Conservation (phyloP, 148 eudicot genomes). For the Arctostaphylos glauca region DNA sequence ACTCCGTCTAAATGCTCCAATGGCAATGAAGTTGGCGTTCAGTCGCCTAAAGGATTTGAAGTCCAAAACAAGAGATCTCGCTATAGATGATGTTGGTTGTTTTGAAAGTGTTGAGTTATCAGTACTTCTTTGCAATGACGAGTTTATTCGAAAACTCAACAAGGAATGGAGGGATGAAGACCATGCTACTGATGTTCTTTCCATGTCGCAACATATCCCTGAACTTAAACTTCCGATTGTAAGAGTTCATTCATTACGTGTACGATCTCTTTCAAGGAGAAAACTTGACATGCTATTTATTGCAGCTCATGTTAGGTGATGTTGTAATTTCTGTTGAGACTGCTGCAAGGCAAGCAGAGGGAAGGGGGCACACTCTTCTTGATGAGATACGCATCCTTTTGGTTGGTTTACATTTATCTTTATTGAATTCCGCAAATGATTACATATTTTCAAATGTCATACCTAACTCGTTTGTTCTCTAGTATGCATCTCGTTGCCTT, state of each 20-base stretch:
- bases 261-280: slow-evolving; percentile 10
- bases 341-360: slow-evolving; percentile 91
- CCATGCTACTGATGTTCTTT: slow-evolving; percentile 92
- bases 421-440: neutral
- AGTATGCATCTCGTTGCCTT: neutral
- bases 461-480: neutral
- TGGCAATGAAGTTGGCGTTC: slow-evolving; percentile 83
- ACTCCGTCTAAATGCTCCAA: slow-evolving; percentile 78
- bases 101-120: slow-evolving; percentile 77
- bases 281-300: slow-evolving; percentile 19
- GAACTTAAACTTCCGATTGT: slow-evolving; percentile 80
- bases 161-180: slow-evolving; percentile 97
- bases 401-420: slow-evolving; percentile 46
- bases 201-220: slow-evolving; percentile 96
- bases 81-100: slow-evolving; percentile 59
- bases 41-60: slow-evolving; percentile 56
- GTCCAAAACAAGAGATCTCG: slow-evolving; percentile 70
- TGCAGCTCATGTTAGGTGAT: slow-evolving; percentile 98
- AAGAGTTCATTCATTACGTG: slow-evolving; percentile 21
- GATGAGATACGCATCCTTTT: slow-evolving; percentile 90
- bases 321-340: slow-evolving; percentile 92
- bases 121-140: slow-evolving; percentile 84
- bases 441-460: neutral
- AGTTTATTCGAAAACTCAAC: slow-evolving; percentile 71
- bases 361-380: slow-evolving; percentile 83